Percentiles rank a stretch among this genome's conserved stretches.
Evolutionary conservation across 768 basidiomycete genomes (phyloP).

Genomic region (Naganishia kalamii): DNA sequence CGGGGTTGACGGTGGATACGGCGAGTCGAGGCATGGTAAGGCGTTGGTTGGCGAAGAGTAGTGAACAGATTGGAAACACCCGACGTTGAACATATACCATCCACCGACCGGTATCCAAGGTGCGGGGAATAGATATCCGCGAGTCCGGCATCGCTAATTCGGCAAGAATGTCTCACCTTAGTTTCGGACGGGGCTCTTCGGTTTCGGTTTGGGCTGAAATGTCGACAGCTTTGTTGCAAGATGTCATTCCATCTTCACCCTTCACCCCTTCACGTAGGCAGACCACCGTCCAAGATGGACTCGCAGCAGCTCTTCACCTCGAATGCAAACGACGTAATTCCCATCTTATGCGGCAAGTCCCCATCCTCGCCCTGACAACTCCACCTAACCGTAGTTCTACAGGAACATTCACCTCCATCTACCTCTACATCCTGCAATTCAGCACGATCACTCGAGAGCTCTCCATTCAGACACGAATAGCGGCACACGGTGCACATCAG

Average conservation of each 20-base stretch:
- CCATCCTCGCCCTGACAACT: neutral
- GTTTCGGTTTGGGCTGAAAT: neutral
- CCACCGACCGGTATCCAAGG: neutral
- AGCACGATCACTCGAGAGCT: conserved; percentile 25
- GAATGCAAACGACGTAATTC: neutral
- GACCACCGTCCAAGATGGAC: conserved; percentile 5
- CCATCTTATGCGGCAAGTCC: conserved; percentile 19
- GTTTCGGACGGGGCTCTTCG: neutral
- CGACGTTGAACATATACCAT: no score
- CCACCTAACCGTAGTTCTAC: neutral
- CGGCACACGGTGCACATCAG: conserved; percentile 37
- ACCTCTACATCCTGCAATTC: conserved; percentile 40
- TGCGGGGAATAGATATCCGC: conserved; percentile 2
- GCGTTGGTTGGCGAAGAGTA: neutral
- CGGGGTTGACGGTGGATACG: neutral
- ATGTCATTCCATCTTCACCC: no score
- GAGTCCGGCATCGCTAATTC: neutral
- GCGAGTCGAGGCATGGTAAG: conserved; percentile 10
- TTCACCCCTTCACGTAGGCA: no score
- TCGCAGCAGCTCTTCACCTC: conserved; percentile 7
- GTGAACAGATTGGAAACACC: no score
- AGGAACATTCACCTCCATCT: conserved; percentile 39
- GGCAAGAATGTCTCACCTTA: neutral
- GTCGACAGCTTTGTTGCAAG: neutral
- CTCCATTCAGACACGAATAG: conserved; percentile 14